Evolutionary conservation across 2,329 filamentous ascomycete species (phyloP), one percentile per base, ranked within the genome.

Genomic region (Truncatella angustata): DNA sequence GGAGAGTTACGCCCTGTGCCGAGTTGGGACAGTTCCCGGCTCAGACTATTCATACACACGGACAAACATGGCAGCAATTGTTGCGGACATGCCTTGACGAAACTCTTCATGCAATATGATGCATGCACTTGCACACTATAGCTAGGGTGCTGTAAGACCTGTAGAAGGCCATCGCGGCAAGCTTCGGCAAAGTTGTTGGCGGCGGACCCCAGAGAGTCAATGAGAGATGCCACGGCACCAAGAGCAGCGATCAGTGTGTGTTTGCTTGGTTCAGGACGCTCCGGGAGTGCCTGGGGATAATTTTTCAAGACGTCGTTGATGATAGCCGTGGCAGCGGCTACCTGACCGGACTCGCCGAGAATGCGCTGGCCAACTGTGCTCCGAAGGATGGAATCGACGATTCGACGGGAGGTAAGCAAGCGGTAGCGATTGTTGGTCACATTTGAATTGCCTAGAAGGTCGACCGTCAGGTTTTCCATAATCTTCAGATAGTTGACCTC

Each of bases 11-110:
- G 81, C 5, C 85, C 87, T 1, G 85, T 84, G 12, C 80, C 82
- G 5, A 97, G 79, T 39, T 94, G 80, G 24, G 86, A 86, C 24
- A 99, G 79, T 64, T 99, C 94, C 56, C 94, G 81, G 55, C 85
- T 90, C 54, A 99, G 80, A 66, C 91, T 97, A 69, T 97, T 97
- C 88, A 97, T 92, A 69, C 92, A 97, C 42, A 97, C 90, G 0
- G 93, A 96, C 16, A 97, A 84, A 57, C 91, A 94, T 3, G 91
- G 90, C 4, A 97, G 75, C 5, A 99, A 81, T 65, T 97, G 93
- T 60, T 96, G 90, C 4, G 94, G 94, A 60, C 91, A 97, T 12
- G 91, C 91, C 39, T 96, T 77, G 1, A 96, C 90, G 63, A 97
- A 94, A 0, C 82, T 84, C 60, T 93, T 91, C 61, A 97, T 76